Conservation (phyloP, 208 protist genomes). For the Trypanosoma caninum region DNA sequence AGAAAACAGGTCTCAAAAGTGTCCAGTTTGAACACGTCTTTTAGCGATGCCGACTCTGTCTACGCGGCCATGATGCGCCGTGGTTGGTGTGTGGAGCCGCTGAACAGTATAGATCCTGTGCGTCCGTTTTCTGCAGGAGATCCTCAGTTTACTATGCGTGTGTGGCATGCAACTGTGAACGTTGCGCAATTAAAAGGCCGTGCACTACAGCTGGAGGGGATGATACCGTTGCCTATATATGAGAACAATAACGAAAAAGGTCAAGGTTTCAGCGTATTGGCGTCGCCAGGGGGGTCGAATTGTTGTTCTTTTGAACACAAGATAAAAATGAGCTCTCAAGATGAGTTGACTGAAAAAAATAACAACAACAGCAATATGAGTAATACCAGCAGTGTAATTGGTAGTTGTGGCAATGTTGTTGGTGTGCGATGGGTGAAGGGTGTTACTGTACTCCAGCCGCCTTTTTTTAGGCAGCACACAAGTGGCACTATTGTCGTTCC, state of each 20-base stretch:
- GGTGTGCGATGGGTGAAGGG: slow-evolving; percentile 28
- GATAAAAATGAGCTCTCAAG: not conserved
- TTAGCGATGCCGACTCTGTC: not conserved
- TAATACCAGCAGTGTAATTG: no score
- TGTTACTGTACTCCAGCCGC: slow-evolving; percentile 20
- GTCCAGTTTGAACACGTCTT: no score
- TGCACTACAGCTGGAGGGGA: slow-evolving; percentile 17
- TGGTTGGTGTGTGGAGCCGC: slow-evolving; percentile 58
- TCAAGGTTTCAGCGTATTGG: not conserved
- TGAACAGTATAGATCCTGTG: slow-evolving; percentile 32
- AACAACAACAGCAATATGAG: not conserved
- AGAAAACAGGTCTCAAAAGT: no score
- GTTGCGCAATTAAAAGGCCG: slow-evolving; percentile 4
- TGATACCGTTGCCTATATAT: slow-evolving; percentile 24
- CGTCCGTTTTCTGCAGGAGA: slow-evolving; percentile 10
- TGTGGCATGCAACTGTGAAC: slow-evolving; percentile 26
- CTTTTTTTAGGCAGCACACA: slow-evolving; percentile 26
- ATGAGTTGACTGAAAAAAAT: not conserved
- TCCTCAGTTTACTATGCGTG: slow-evolving; percentile 17
- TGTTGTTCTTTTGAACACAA: no score
- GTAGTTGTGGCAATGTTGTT: slow-evolving; percentile 24
- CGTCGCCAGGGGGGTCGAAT: no score
- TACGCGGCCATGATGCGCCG: slow-evolving; percentile 8
- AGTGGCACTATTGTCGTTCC: slow-evolving; percentile 25
- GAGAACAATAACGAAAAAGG: not conserved